phyloP scores from a whole-genome alignment of 2,329 filamentous ascomycete species.

The Cordyceps militaris region DNA sequence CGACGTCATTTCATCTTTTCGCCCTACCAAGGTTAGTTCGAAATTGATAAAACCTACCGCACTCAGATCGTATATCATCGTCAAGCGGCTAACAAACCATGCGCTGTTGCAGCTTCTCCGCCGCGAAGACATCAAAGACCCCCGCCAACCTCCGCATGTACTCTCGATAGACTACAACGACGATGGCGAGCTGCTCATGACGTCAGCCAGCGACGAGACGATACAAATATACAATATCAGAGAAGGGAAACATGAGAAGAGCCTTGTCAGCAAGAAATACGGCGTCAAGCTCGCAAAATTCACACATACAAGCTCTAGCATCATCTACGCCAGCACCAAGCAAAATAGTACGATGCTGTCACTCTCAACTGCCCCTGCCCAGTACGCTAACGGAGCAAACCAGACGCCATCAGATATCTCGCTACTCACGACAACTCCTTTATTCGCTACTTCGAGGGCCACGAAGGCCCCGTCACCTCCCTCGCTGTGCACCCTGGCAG shows the following conservation, averaged over 20 bases:
- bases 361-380: neutral
- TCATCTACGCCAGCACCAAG: constrained; percentile 94
- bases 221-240: constrained; percentile 93
- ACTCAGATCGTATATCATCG: neutral
- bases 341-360: constrained; percentile 59
- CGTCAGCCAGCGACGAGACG: constrained; percentile 87
- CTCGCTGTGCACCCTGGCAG: constrained; percentile 76
- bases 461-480: constrained; percentile 76
- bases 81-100: neutral
- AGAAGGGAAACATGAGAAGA: constrained; percentile 83
- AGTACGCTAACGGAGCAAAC: neutral
- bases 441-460: constrained; percentile 91
- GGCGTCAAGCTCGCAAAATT: constrained; percentile 91
- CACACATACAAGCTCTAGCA: constrained; percentile 82
- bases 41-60: too few relatives aligned
- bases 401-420: constrained; percentile 77
- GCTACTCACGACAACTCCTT: constrained; percentile 94
- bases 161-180: constrained; percentile 96
- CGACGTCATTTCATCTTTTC: constrained; percentile 70
- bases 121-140: constrained; percentile 48
- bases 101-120: constrained; percentile 43
- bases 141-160: constrained; percentile 53
- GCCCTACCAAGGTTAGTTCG: constrained; percentile 65
- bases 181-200: constrained; percentile 84
- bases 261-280: constrained; percentile 91